A percentile compares a stretch with the other conserved stretches of the same genome.
Conservation (phyloP, 352 stramenopile species). For the Globisporangium rhizosaccharum region DNA sequence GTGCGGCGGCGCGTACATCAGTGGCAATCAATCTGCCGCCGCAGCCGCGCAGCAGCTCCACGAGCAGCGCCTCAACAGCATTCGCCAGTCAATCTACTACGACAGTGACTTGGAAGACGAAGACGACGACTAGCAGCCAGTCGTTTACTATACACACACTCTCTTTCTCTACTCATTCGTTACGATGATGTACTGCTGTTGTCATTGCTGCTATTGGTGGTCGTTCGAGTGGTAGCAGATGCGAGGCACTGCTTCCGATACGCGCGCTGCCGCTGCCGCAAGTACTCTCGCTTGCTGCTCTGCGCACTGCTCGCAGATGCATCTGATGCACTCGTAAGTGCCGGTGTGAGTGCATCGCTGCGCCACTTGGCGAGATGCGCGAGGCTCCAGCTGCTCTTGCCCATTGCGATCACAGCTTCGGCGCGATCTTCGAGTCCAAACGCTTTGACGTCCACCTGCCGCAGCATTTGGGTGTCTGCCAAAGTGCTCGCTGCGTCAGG, state of each 20-base stretch:
- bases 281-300: conserved; percentile 32
- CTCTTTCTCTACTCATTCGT: too few species aligned
- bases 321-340: neutral
- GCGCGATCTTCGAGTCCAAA: conserved; percentile 76
- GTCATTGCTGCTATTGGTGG: neutral
- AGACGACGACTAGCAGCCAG: conserved; percentile 35
- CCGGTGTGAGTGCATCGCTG: conserved; percentile 22
- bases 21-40: conserved; percentile 24
- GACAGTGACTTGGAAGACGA: conserved; percentile 81
- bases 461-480: conserved; percentile 10
- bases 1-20: conserved; percentile 53
- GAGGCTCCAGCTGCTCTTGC: conserved; percentile 46
- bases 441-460: conserved; percentile 47
- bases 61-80: conserved; percentile 53
- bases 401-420: conserved; percentile 55
- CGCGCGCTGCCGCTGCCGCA: conserved; percentile 60
- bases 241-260: conserved; percentile 50
- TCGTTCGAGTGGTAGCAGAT: neutral
- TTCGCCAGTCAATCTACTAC: conserved; percentile 82
- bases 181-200: neutral
- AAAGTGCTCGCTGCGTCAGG: neutral
- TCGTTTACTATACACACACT: neutral
- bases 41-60: conserved; percentile 28
- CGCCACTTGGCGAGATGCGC: conserved; percentile 63
- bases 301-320: conserved; percentile 5